Base-by-base conservation (phyloP, 1,284 basidiomycete genomes). In the Leccinum discolor region DNA sequence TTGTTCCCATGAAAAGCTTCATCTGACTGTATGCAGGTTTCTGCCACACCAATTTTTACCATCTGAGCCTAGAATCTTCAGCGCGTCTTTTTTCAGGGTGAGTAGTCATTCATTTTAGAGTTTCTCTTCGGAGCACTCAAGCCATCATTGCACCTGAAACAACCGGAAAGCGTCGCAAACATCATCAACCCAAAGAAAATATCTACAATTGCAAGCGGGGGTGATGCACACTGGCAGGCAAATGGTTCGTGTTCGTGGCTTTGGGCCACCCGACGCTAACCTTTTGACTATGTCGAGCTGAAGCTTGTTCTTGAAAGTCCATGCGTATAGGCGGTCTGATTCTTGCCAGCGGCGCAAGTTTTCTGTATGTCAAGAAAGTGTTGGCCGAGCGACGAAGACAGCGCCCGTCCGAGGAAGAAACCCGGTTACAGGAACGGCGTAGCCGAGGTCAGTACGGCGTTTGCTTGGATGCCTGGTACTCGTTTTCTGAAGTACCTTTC, bases 341-440 rank as follows among this genome's bases (percentile, higher is more conserved):
- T 52, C 62, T 76, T 26, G 68, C 68, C 1, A 76, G 72, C 7
- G 75, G 76, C 11, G 74, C 66, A 0, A 69, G 75, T 58, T 76
- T 76, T 65, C 54, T 78, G 50, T 77, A 73, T 38, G 77, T 74
- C 61, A 76, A 76, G 61, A 75, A 66, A n/a, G 64, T 76, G 23
- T 62, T 78, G 68, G 68, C 57, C 8, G 66, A 74, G 12, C 74
- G 76, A 42, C 70, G 75, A 61, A 67, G 71, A 58, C 76, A 63
- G 32, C 69, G 47, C 11, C 32, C 32, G 10, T 61, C 64, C 59
- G 73, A 71, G 8, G 66, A 76, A 21, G 62, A 67, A 32, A 67
- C 73, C 59, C 69, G 40, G 29, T 1, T 62, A 11, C n/a, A 18
- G 16, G 65, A 66, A 47, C 63, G 59, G 2, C 14, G 18, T 18